A percentile compares a stretch with the other conserved stretches of the same genome.
phyloP scores from a whole-genome alignment of 2,329 filamentous ascomycete genomes.

The Aspergillus bombycis region DNA sequence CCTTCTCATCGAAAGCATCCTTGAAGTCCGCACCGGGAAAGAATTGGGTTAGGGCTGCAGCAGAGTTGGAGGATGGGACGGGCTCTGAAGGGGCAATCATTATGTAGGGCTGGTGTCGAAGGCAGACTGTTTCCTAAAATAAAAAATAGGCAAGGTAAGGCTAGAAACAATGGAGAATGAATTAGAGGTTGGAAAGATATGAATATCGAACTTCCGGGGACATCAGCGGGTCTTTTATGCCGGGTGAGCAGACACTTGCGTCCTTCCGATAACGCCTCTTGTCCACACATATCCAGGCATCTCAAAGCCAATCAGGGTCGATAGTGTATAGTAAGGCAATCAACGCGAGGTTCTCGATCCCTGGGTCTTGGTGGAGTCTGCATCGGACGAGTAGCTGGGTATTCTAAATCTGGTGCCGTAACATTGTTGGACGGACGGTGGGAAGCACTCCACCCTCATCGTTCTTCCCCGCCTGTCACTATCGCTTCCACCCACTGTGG shows the following conservation, averaged over 20 bases:
- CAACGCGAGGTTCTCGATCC: constrained; percentile 2
- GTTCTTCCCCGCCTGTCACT: constrained; percentile 6
- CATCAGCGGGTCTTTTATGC: neutral
- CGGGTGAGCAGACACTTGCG: neutral
- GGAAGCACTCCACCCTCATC: constrained; percentile 8
- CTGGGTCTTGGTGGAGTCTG: constrained; percentile 15
- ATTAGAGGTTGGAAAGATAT: neutral
- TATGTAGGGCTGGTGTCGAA: neutral
- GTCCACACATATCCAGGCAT: neutral
- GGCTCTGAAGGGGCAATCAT: constrained; percentile 26
- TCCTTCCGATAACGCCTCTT: neutral
- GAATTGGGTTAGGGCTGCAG: constrained; percentile 17
- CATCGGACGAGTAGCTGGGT: constrained; percentile 4
- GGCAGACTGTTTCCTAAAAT: neutral
- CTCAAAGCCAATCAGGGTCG: neutral
- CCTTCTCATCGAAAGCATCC: constrained; percentile 23
- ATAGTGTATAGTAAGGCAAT: neutral
- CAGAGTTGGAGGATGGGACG: constrained; percentile 15
- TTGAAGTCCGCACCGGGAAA: constrained; percentile 12
- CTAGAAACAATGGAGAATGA: neutral
- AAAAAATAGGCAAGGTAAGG: neutral
- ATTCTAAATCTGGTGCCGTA: neutral
- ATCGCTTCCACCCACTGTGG: constrained; percentile 11
- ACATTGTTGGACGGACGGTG: constrained; percentile 15
- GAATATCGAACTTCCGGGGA: neutral